Evolutionary conservation across 352 stramenopile species (phyloP).

Genomic region (Phytopythium vexans): DNA sequence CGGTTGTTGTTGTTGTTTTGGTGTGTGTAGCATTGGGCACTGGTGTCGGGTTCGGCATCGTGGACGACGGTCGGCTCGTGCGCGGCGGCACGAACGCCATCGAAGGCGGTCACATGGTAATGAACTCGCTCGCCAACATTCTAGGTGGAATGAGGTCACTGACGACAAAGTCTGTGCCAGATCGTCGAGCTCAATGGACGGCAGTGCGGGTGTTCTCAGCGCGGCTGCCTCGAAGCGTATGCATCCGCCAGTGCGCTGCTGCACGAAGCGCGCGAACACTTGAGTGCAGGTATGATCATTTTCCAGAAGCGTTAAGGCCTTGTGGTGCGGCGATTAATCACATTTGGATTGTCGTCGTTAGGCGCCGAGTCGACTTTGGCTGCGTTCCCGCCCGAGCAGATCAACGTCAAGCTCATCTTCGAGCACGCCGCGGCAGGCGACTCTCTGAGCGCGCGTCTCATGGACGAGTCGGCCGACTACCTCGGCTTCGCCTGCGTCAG

Average conservation of each 20-base stretch:
- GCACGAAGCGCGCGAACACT: constrained; percentile 55
- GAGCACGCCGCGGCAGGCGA: constrained; percentile 61
- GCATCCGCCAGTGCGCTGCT: constrained; percentile 68
- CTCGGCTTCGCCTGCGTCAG: constrained; percentile 81
- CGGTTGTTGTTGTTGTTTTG: not conserved
- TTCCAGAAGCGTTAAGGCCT: not conserved
- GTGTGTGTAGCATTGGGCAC: constrained; percentile 58
- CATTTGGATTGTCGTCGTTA: constrained; percentile 5
- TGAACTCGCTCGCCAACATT: not conserved
- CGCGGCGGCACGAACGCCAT: constrained; percentile 61
- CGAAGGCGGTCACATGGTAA: constrained; percentile 79
- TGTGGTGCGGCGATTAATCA: not conserved
- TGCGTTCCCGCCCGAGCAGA: constrained; percentile 33
- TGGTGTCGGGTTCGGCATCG: constrained; percentile 64
- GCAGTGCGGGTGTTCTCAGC: constrained; percentile 67
- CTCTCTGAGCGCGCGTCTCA: constrained; percentile 60
- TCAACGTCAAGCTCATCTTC: constrained; percentile 76
- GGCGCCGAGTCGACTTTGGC: constrained; percentile 49
- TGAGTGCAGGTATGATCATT: constrained; percentile 40
- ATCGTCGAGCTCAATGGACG: constrained; percentile 83
- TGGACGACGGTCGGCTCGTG: constrained; percentile 66
- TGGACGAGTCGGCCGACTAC: constrained; percentile 78
- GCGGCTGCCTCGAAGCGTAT: constrained; percentile 77
- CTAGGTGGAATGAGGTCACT: not conserved
- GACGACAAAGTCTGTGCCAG: constrained; percentile 15